A percentile compares a stretch with the other conserved stretches of the same genome.
Evolutionary conservation across 2,329 filamentous ascomycete genomes (phyloP).

Genomic region (Whalleya microplaca): DNA sequence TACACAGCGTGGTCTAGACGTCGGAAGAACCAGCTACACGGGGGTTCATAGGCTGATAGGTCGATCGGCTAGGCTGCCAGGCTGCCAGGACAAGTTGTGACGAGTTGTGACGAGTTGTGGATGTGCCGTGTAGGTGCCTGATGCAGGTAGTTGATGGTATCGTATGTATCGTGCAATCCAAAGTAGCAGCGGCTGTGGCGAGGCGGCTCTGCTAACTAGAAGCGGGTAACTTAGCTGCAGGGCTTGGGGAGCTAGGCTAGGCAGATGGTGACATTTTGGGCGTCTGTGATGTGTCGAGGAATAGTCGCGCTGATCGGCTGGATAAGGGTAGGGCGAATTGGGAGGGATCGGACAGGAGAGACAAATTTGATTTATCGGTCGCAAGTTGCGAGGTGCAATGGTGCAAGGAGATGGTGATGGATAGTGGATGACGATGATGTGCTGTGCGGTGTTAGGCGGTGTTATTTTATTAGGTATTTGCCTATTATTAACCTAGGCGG

Average conservation of each 20-base stretch:
- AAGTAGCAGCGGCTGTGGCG: constrained; percentile 18
- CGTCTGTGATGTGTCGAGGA: constrained; percentile 10
- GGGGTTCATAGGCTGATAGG: constrained; percentile 1
- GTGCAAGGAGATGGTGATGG: no score
- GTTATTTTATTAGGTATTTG: no score
- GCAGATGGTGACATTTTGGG: constrained; percentile 32
- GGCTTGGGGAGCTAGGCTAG: constrained; percentile 30
- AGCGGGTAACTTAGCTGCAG: constrained; percentile 37
- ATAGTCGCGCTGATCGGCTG: not conserved
- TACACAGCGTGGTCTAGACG: constrained; percentile 8
- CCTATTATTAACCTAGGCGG: no score
- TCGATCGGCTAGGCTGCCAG: constrained; percentile 5
- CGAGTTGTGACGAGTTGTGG: no score
- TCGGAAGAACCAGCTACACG: constrained; percentile 5
- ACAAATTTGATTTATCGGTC: not conserved
- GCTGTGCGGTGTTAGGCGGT: no score
- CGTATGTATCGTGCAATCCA: constrained; percentile 13
- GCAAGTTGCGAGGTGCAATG: no score
- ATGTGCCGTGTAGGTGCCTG: constrained; percentile 2
- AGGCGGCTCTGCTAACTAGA: constrained; percentile 39
- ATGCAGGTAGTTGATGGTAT: constrained; percentile 5
- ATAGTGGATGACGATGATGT: not conserved
- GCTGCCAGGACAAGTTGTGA: constrained; percentile 24
- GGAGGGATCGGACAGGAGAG: not conserved
- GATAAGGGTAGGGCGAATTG: not conserved